Conservation (phyloP, 1,284 basidiomycete species). For the Ceraceosorus guamensis region DNA sequence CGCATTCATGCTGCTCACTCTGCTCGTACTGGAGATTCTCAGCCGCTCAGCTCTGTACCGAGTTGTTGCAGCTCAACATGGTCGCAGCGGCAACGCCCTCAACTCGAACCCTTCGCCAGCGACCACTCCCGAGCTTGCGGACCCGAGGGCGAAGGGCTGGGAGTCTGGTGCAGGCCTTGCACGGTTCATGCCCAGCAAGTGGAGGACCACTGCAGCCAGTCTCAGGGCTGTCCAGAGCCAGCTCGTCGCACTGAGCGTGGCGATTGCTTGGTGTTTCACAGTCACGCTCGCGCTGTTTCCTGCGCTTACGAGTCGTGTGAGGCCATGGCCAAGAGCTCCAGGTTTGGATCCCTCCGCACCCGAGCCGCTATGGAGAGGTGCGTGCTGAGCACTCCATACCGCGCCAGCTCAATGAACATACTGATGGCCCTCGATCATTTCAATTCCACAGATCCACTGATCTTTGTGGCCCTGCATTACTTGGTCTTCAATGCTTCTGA, state of each 20-base stretch:
- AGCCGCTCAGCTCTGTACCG: constrained; percentile 1
- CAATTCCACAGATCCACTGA: constrained; percentile 15
- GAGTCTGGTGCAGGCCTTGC: neutral
- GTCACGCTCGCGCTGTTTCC: constrained; percentile 37
- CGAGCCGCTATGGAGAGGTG: neutral
- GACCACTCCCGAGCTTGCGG: too few species aligned
- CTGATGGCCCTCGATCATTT: neutral
- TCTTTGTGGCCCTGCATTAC: constrained; percentile 40
- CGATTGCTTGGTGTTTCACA: constrained; percentile 17
- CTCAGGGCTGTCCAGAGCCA: constrained; percentile 22
- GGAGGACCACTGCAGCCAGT: neutral
- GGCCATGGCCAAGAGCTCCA: constrained; percentile 1
- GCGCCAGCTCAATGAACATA: neutral
- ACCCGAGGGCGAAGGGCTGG: neutral
- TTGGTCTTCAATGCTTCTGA: constrained; percentile 37
- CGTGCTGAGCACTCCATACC: too few species aligned
- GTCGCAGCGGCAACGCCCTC: neutral
- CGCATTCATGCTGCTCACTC: neutral
- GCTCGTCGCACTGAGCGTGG: constrained; percentile 20
- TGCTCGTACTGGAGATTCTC: neutral
- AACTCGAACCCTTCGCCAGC: neutral
- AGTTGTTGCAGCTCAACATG: neutral
- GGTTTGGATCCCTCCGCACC: neutral
- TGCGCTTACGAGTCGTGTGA: constrained; percentile 31
- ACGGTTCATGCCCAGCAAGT: neutral